Base-by-base conservation (phyloP, 1,284 basidiomycete species). In the Fomitopsis schrenkii region DNA sequence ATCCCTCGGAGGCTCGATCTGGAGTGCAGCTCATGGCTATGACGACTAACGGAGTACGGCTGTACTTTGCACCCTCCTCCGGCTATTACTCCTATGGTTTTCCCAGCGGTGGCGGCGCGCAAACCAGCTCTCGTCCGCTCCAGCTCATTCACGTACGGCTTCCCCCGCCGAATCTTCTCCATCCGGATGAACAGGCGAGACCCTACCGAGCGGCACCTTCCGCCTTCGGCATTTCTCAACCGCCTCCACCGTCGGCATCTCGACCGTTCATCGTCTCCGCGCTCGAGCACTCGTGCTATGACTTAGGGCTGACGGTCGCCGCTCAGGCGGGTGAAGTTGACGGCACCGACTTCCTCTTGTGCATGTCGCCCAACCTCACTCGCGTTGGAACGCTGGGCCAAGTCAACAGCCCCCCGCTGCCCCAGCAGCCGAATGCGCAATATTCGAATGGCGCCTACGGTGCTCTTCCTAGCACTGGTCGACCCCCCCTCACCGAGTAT, bases 1-100 rank as follows among this genome's bases (percentile, higher is more conserved):
- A 84, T 50, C 79, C 80, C 14, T 74, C 77, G 10, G 88, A 90
- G 71, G 87, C 90, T 36, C 86, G 83, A 19, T 77, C 80, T 33
- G 85, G 86, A 30, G 77, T 88, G 14, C 90, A 93, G 62, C 80
- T 97, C 12, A 79, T 97, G 57, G 94, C 91, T 0, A 78, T 95
- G 56, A 93, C 94, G 19, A 79, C 80, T 19, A 94, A 88, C 61
- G 93, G 90, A 12, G 84, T 91, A 3, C 85, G 93, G 56, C 78
- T 95, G 5, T 95, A 91, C 76, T 94, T 95, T 70, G 84, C 86
- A 8, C 81, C 87, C 4, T 77, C 81, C 3, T 71, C 79, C 17
- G 67, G 68, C 26, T 56, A 57, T 4, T 83, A 81, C 70, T 74
- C 75, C 33, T 85, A 83, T 68, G 72, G 77, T 44, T 80, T 77